Conservation (phyloP, 2,329 filamentous ascomycete genomes). For the Calonectria ilicicola region DNA sequence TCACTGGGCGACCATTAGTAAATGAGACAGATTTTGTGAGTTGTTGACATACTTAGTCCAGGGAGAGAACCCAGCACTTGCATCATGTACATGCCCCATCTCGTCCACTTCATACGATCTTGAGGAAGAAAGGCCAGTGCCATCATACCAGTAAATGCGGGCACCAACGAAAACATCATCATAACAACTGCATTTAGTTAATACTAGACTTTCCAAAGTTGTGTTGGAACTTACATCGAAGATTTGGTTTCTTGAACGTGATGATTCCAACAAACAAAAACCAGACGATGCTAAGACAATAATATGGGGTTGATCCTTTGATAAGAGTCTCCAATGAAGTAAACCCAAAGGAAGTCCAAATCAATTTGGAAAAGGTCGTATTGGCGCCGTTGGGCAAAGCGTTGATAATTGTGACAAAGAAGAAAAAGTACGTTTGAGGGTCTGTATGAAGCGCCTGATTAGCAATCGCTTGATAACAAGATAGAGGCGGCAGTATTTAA, state of each 20-base stretch:
- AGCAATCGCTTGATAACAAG: not conserved
- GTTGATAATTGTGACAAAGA: slow-evolving; percentile 49
- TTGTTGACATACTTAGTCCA: slow-evolving; percentile 35
- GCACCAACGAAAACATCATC: slow-evolving; percentile 46
- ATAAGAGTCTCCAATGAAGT: slow-evolving; percentile 46
- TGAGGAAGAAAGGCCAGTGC: slow-evolving; percentile 45
- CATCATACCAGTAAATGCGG: slow-evolving; percentile 47
- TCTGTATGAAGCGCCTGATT: slow-evolving; percentile 31
- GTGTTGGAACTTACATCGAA: slow-evolving; percentile 40
- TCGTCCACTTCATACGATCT: slow-evolving; percentile 42
- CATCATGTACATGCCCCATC: slow-evolving; percentile 49
- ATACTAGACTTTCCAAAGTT: not conserved
- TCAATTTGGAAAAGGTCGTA: slow-evolving; percentile 47
- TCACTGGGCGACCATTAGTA: slow-evolving; percentile 33
- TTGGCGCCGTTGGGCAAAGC: slow-evolving; percentile 48
- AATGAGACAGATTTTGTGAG: not conserved
- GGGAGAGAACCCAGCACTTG: slow-evolving; percentile 42
- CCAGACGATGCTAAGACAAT: slow-evolving; percentile 43
- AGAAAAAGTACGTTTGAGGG: slow-evolving; percentile 50
- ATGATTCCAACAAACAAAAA: slow-evolving; percentile 40
- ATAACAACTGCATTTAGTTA: slow-evolving; percentile 32
- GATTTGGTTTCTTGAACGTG: slow-evolving; percentile 43
- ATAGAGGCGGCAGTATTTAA: not conserved
- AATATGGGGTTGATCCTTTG: slow-evolving; percentile 46
- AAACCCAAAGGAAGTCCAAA: slow-evolving; percentile 49